Percentiles rank a stretch among this genome's conserved stretches.
phyloP scores from a whole-genome alignment of 1,284 basidiomycete species.

The Phaffia rhodozyma region DNA sequence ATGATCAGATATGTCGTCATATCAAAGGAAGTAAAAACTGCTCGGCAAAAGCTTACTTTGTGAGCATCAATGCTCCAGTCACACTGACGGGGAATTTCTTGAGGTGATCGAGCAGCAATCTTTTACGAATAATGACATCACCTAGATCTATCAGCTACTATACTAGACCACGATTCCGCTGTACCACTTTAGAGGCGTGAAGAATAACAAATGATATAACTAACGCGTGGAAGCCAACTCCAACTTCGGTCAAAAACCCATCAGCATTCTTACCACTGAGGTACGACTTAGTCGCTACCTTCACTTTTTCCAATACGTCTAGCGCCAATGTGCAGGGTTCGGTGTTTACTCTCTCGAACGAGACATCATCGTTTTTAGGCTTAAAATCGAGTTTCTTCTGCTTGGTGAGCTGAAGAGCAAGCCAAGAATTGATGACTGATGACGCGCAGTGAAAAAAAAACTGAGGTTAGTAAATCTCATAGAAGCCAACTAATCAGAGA shows the following conservation, averaged over 20 bases:
- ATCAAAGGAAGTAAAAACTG: neutral
- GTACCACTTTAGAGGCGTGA: neutral
- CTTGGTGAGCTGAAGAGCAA: constrained; percentile 54
- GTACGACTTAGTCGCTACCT: constrained; percentile 57
- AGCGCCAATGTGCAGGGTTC: constrained; percentile 87
- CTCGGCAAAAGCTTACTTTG: constrained; percentile 53
- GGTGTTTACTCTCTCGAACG: constrained; percentile 87
- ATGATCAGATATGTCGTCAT: neutral
- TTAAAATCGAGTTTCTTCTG: constrained; percentile 97
- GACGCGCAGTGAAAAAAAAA: neutral
- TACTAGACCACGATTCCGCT: constrained; percentile 3
- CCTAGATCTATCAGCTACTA: neutral
- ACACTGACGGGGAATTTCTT: constrained; percentile 94
- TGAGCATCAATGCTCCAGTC: constrained; percentile 93
- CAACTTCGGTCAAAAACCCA: constrained; percentile 82
- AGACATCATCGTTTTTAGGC: constrained; percentile 87
- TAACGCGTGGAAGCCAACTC: constrained; percentile 83
- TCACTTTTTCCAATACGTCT: constrained; percentile 68
- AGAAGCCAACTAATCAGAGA: neutral
- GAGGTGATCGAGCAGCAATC: constrained; percentile 84
- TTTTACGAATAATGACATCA: constrained; percentile 32
- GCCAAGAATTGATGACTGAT: constrained; percentile 55
- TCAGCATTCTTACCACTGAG: constrained; percentile 87
- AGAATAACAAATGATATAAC: constrained; percentile 21
- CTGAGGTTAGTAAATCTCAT: neutral